Base-by-base conservation (phyloP, 768 basidiomycete genomes). In the Daedalea quercina region DNA sequence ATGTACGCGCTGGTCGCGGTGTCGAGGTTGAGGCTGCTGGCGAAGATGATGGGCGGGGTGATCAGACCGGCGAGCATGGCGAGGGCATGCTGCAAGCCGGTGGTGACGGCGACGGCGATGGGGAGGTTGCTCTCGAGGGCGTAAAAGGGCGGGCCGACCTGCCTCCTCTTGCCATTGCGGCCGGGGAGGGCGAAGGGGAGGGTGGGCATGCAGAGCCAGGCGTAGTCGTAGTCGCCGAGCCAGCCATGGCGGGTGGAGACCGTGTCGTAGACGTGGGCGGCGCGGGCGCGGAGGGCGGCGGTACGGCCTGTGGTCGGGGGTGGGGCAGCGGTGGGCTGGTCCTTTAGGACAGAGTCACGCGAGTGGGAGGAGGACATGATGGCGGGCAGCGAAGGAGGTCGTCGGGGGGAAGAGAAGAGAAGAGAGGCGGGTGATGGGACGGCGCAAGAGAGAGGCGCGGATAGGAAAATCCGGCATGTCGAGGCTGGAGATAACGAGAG, bases 11-110 rank as follows among this genome's bases (percentile, higher is more conserved):
- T 83, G 1, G 76, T 81, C 24, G 67, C 67, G 1, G 74, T 61
- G 46, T 86, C 81, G 19, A 90, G 69, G 53, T 69, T 80, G 34
- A 91, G 68, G 3, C 80, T 65, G 48, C 76, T 79, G 1, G 86
- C 80, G 59, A 91, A 84, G 54, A 90, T 86, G 60, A 90, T 90
- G 0, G 90, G 89, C 0, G 89, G 90, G 0, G 87, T 87, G 60
- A 91, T 89, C 41, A 90, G 72, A 2, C 87, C 88, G 1, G 86
- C 87, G 15, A 90, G 76, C 89, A 91, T 91, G 1, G 87, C 87
- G 9, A 90, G 78, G 1, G 85, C 78, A 62, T 90, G 87, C 60
- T 86, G 85, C 15, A 86, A 70, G 0, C 90, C 90, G 56, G 80
- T 81, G 0, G 85, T 74, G 28, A 90, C 79, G 1, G 88, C 86